Evolutionary conservation across 2,329 filamentous ascomycete genomes (phyloP).

Genomic region (Scytalidium sp.): DNA sequence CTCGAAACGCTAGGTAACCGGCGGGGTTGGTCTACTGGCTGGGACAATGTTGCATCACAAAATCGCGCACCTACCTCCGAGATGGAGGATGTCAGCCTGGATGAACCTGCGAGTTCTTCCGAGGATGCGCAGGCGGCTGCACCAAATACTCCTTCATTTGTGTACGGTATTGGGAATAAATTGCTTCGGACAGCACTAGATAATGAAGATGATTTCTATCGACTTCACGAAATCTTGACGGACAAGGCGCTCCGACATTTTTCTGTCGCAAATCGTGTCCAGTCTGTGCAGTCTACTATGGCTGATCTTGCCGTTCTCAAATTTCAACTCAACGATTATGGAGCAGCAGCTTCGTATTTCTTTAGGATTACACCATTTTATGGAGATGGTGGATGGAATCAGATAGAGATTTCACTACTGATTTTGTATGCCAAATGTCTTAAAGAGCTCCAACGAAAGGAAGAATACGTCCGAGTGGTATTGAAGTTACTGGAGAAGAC

Average conservation of each 20-base stretch:
- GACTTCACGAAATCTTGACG: constrained; percentile 72
- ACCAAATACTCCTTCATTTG: constrained; percentile 15
- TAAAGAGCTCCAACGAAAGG: constrained; percentile 68
- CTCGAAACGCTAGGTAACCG: constrained; percentile 71
- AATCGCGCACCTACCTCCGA: constrained; percentile 31
- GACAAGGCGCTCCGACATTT: constrained; percentile 82
- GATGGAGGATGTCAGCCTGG: constrained; percentile 57
- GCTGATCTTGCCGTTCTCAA: constrained; percentile 86
- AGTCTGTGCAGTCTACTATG: constrained; percentile 74
- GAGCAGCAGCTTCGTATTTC: constrained; percentile 73
- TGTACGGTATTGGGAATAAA: constrained; percentile 49
- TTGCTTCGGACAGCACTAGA: constrained; percentile 60
- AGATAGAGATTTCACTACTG: constrained; percentile 79
- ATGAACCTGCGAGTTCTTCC: constrained; percentile 17
- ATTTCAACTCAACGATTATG: constrained; percentile 71
- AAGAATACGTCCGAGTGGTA: constrained; percentile 75
- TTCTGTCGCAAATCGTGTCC: constrained; percentile 71
- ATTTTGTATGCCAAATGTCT: constrained; percentile 84
- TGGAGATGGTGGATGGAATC: constrained; percentile 72
- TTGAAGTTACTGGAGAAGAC: constrained; percentile 72
- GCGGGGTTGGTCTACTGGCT: constrained; percentile 74
- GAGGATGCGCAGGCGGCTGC: background rate
- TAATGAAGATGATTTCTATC: constrained; percentile 62
- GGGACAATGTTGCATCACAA: constrained; percentile 55
- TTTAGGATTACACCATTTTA: constrained; percentile 76